Evolutionary conservation across 371 early-diverging fungal species (phyloP).

Genomic region (Mucor saturninus): DNA sequence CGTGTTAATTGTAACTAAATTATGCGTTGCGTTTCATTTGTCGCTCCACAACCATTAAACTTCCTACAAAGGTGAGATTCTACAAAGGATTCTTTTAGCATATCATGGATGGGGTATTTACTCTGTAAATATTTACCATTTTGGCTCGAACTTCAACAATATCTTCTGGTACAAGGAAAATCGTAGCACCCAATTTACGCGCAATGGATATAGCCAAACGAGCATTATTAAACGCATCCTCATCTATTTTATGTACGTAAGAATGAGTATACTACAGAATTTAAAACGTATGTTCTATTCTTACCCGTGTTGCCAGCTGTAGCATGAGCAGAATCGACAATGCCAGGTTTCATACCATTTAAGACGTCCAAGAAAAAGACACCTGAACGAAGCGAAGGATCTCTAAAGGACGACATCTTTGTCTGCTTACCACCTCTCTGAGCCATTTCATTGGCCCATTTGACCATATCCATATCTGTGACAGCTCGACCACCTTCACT

Average conservation of each 20-base stretch:
- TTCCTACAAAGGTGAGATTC: slow-evolving; percentile 16
- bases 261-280: neutral
- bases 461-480: slow-evolving; percentile 86
- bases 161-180: slow-evolving; percentile 96
- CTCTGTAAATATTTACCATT: slow-evolving; percentile 63
- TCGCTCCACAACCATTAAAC: slow-evolving; percentile 13
- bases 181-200: slow-evolving; percentile 96
- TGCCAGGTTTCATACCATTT: slow-evolving; percentile 84
- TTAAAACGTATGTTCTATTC: neutral
- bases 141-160: slow-evolving; percentile 93
- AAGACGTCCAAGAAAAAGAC: slow-evolving; percentile 85
- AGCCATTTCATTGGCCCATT: slow-evolving; percentile 88
- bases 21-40: slow-evolving; percentile 4
- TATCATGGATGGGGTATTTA: no score
- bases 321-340: slow-evolving; percentile 86
- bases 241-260: slow-evolving; percentile 50
- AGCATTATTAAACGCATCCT: slow-evolving; percentile 82
- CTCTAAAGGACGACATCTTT: slow-evolving; percentile 81
- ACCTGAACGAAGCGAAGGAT: slow-evolving; percentile 72
- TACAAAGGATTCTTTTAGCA: neutral
- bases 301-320: slow-evolving; percentile 58
- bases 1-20: neutral
- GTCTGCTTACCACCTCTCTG: slow-evolving; percentile 62
- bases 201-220: slow-evolving; percentile 62
- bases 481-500: slow-evolving; percentile 77